Base-by-base conservation (phyloP, 1,284 basidiomycete genomes). In the Ceratobasidium sp. region DNA sequence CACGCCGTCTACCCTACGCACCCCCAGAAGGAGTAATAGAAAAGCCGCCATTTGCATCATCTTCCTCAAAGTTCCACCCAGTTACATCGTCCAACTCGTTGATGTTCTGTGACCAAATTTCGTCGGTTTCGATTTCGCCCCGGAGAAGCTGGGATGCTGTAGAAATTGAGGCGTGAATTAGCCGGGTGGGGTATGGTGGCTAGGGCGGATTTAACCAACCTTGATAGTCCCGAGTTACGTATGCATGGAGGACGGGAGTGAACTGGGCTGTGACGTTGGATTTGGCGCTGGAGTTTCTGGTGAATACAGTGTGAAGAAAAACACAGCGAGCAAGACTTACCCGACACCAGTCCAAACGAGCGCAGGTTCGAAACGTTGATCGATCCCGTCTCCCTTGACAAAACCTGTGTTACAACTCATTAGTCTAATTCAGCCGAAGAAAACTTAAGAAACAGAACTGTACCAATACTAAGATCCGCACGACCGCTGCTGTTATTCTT, bases 41-140 rank as follows among this genome's bases (percentile, higher is more conserved):
- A 51, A 70, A 70, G 12, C 15, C 68, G 2, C 68, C 68, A 12
- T 53, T 53, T 10, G 26, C 39, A 12, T 49, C 68, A 12, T 56
- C 68, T 10, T 75, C 60, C 49, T 75, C 72, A 33, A 75, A 33
- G 46, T 75, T 75, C 72, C 72, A 75, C 18, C 61, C 72, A 42
- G 72, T 75, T 10, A 75, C 61, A 26, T 75, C 72, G 33, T 75
- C 61, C 0, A 75, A 44, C 13, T 75, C 72, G 61, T 66, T 63
- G 13, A 75, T 12, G 33, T 75, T 75, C 18, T 44, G 49, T 12
- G 42, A 15, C 70, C 70, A 72, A 15, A 72, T 72, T 13, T 39
- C 39, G 42, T 72, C 70, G 1, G 55, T 44, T 28, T 66, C 72
- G 15, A 63, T 33, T 13, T 75, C 72, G 3, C 72, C 60, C 20